Evolutionary conservation across 2,329 filamentous ascomycete genomes (phyloP).

Genomic region (Colletotrichum zoysiae): DNA sequence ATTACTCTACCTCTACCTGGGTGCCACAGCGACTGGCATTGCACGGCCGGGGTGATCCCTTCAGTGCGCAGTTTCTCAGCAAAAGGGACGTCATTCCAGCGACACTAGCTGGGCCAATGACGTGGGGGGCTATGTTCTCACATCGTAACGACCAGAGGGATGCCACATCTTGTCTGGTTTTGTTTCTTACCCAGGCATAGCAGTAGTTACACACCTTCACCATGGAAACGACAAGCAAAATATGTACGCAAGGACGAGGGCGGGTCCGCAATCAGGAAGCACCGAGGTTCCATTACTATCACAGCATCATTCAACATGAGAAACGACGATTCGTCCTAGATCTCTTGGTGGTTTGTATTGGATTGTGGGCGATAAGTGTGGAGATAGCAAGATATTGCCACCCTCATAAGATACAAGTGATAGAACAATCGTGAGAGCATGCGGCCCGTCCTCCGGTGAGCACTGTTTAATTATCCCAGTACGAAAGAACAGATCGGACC

Average conservation of each 20-base stretch:
- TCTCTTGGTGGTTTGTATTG: conserved; percentile 19
- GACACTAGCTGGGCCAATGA: not conserved
- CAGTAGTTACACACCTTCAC: not conserved
- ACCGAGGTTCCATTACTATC: not conserved
- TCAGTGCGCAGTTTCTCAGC: no score
- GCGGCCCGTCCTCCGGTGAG: conserved; percentile 18
- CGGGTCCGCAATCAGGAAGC: not conserved
- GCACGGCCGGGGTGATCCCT: no score
- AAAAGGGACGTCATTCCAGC: no score
- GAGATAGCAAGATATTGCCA: conserved; percentile 20
- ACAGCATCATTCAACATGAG: not conserved
- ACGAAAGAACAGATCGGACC: not conserved
- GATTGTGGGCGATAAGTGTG: conserved; percentile 16
- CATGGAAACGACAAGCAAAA: not conserved
- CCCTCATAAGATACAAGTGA: conserved; percentile 31
- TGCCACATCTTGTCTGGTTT: not conserved
- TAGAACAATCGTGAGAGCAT: conserved; percentile 29
- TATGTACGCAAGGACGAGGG: not conserved
- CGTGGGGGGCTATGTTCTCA: not conserved
- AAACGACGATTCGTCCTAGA: not conserved
- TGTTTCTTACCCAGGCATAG: not conserved
- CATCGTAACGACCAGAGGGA: not conserved
- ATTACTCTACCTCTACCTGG: no score
- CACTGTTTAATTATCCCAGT: conserved; percentile 17
- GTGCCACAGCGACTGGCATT: no score